Conservation (phyloP, 2,329 filamentous ascomycete species). For the Trichoderma citrinoviride region DNA sequence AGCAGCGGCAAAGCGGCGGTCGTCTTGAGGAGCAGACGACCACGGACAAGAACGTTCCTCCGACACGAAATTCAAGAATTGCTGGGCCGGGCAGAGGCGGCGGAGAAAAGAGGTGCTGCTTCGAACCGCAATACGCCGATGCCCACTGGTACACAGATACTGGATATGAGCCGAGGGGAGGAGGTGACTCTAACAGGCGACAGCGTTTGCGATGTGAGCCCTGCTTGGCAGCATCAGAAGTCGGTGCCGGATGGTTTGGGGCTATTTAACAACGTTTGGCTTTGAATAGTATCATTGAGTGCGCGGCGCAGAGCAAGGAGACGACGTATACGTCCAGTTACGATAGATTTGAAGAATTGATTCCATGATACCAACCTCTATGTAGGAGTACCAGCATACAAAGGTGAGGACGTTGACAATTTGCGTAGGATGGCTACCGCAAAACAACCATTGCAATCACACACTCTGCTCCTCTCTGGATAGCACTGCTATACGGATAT, state of each 20-base stretch:
- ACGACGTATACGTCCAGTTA: too few relatives aligned
- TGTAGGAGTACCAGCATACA: too few relatives aligned
- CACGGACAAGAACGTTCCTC: neutral
- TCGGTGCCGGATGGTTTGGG: conserved; percentile 1
- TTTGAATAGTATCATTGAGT: neutral
- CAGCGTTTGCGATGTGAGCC: conserved; percentile 33
- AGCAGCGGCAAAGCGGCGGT: conserved; percentile 29
- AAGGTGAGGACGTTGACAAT: too few relatives aligned
- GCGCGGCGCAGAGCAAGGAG: too few relatives aligned
- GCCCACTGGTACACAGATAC: conserved; percentile 39
- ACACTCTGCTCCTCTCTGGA: too few relatives aligned
- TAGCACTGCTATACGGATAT: too few relatives aligned
- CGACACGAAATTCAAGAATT: conserved; percentile 43
- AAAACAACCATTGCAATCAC: too few relatives aligned
- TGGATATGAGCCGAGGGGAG: conserved; percentile 44
- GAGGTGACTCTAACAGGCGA: conserved; percentile 43
- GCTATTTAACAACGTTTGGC: neutral
- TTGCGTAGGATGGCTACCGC: too few relatives aligned
- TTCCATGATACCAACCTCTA: too few relatives aligned
- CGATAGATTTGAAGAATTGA: neutral
- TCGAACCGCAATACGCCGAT: neutral
- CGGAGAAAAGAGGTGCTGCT: conserved; percentile 21
- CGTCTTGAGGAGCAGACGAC: conserved; percentile 40
- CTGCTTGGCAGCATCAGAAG: neutral
- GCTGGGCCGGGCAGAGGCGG: conserved; percentile 24